Percentiles rank a stretch among this genome's conserved stretches.
These are phyloP conservation scores for Detonula confervacea DNA, from an alignment of 352 stramenopile genomes.

Conservation along the genomic window DNA sequence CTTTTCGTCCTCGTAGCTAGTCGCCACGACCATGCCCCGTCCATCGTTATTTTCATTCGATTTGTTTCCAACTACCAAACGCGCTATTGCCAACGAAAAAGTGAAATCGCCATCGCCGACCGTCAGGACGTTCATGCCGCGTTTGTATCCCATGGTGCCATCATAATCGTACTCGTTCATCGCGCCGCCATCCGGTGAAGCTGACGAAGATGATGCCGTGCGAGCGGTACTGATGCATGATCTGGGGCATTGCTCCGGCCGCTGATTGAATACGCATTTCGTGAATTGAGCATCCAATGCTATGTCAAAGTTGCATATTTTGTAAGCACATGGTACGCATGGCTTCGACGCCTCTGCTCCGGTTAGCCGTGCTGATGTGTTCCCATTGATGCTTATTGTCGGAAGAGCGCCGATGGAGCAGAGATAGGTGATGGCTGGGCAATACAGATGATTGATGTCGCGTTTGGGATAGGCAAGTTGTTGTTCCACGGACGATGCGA, in stretches of 20 bases:
- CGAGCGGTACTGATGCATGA: too few relatives aligned
- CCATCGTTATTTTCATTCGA: neutral
- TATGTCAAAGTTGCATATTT: constrained; percentile 83
- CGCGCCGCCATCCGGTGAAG: neutral
- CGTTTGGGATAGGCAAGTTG: constrained; percentile 35
- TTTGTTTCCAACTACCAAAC: constrained; percentile 47
- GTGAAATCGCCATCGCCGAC: constrained; percentile 97
- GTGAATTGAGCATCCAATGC: constrained; percentile 74
- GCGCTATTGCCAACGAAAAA: constrained; percentile 91
- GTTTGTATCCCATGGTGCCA: constrained; percentile 34
- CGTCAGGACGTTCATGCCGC: constrained; percentile 87
- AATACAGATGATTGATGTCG: constrained; percentile 41
- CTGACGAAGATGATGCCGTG: neutral
- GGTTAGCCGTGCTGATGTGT: too few relatives aligned
- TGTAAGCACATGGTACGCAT: constrained; percentile 85
- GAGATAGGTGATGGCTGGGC: constrained; percentile 33
- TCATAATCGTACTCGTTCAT: constrained; percentile 12
- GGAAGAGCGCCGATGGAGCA: constrained; percentile 37
- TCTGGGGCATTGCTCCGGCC: constrained; percentile 79
- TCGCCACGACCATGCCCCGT: constrained; percentile 87
- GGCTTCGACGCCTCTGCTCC: neutral
- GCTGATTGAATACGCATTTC: constrained; percentile 64
- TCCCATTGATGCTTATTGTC: too few relatives aligned
- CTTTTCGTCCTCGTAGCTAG: constrained; percentile 90
- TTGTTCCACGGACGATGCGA: too few relatives aligned